Conservation (phyloP, 2,329 filamentous ascomycete species). For the Dothidotthia symphoricarpi region DNA sequence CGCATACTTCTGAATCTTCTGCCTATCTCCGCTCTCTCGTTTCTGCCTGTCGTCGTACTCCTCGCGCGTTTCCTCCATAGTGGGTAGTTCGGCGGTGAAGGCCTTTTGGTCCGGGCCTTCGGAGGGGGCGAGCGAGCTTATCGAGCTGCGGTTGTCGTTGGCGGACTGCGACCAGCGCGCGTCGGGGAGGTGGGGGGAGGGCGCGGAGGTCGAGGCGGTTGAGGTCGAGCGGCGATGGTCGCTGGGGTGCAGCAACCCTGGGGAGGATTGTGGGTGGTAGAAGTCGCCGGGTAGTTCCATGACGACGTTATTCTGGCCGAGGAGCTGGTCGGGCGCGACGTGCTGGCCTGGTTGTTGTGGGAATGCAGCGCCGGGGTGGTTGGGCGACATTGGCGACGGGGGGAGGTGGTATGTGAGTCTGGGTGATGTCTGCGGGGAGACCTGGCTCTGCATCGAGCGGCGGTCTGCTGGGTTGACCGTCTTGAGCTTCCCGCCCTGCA, state of each 20-base stretch:
- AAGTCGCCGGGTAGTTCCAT: conserved; percentile 47
- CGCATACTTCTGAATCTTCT: conserved; percentile 23
- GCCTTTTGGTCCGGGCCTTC: conserved; percentile 35
- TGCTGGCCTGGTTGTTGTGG: conserved; percentile 9
- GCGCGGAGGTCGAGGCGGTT: conserved; percentile 20
- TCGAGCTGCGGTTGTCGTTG: conserved; percentile 26
- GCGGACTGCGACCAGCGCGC: conserved; percentile 35
- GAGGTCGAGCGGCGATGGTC: conserved; percentile 22
- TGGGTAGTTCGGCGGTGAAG: conserved; percentile 37
- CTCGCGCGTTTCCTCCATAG: conserved; percentile 38
- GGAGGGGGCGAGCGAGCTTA: conserved; percentile 32
- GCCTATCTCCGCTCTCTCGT: conserved; percentile 18
- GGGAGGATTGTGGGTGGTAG: conserved; percentile 36
- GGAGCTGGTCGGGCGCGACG: conserved; percentile 20
- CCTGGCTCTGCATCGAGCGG: conserved; percentile 9
- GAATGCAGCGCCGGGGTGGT: conserved; percentile 7
- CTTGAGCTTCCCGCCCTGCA: conserved; percentile 62
- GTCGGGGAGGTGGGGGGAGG: conserved; percentile 30
- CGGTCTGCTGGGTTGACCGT: conserved; percentile 54
- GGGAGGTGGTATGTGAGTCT: conserved; percentile 30
- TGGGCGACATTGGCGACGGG: conserved; percentile 25
- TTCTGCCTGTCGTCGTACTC: conserved; percentile 27
- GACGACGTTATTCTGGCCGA: conserved; percentile 34
- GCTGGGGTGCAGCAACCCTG: conserved; percentile 27
- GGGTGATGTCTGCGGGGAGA: conserved; percentile 23